Percentiles rank a stretch among this genome's conserved stretches.
Evolutionary conservation across 768 basidiomycete genomes (phyloP).

Genomic region (Psilocybe sp.): DNA sequence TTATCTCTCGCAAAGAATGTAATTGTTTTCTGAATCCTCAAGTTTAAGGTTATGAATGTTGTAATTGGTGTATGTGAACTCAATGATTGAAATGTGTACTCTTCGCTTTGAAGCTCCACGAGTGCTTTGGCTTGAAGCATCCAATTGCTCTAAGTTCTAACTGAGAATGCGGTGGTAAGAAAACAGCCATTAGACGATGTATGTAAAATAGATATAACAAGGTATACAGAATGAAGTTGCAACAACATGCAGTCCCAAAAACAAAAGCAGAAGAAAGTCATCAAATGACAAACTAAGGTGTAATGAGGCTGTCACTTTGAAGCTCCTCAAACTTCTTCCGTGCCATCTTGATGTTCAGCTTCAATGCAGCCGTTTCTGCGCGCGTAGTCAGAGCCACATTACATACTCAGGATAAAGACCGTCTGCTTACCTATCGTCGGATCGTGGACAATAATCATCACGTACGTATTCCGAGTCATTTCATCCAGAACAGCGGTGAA

Average conservation of each 20-base stretch:
- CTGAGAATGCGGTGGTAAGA: constrained; percentile 2
- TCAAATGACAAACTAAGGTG: constrained; percentile 2
- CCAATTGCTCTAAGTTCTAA: neutral
- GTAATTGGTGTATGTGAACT: no score
- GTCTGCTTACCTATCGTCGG: constrained; percentile 72
- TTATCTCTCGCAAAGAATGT: no score
- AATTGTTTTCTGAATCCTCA: no score
- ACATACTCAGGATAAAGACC: neutral
- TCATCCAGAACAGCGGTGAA: constrained; percentile 91
- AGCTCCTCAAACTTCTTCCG: constrained; percentile 88
- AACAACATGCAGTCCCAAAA: constrained; percentile 7
- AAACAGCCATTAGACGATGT: neutral
- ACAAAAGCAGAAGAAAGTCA: constrained; percentile 2
- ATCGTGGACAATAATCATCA: constrained; percentile 86
- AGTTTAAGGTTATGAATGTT: no score
- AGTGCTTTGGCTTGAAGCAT: no score
- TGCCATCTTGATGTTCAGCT: constrained; percentile 84
- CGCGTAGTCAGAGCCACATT: neutral
- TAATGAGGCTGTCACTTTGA: constrained; percentile 62
- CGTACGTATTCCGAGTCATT: constrained; percentile 91
- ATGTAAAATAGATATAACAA: constrained; percentile 8
- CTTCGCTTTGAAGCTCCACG: no score
- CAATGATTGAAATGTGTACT: no score
- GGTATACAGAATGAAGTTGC: constrained; percentile 17
- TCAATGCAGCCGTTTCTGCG: constrained; percentile 83